phyloP scores from a whole-genome alignment of 345 rosid species.

The Hibiscus trionum region DNA sequence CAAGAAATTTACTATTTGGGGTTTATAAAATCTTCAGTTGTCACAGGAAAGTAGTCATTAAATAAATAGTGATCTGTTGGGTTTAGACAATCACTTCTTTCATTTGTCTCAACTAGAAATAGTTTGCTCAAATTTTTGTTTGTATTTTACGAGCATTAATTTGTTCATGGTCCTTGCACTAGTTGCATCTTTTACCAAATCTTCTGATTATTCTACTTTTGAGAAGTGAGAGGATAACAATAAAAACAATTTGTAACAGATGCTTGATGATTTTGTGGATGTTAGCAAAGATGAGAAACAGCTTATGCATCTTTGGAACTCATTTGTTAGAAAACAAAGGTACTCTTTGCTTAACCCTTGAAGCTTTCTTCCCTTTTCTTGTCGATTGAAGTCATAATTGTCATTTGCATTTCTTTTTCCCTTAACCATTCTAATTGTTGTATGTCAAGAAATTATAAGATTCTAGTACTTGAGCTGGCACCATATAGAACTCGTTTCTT shows the following conservation, averaged over 20 bases:
- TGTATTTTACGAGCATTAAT: not conserved
- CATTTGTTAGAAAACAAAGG: slow-evolving; percentile 81
- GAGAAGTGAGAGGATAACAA: slow-evolving; percentile 6
- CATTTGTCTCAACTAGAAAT: not conserved
- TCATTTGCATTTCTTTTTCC: not conserved
- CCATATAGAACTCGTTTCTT: slow-evolving; percentile 1
- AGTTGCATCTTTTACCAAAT: not conserved
- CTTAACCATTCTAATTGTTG: not conserved
- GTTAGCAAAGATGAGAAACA: slow-evolving; percentile 73
- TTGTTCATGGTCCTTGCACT: not conserved
- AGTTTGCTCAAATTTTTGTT: not conserved
- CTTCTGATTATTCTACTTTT: not conserved
- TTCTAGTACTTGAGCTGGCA: not conserved
- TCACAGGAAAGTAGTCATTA: not conserved
- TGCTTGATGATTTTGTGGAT: slow-evolving; percentile 96
- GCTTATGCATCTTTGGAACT: slow-evolving; percentile 88
- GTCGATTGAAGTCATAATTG: not conserved
- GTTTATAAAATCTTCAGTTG: not conserved
- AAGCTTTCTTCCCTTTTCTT: not conserved
- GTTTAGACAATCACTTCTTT: not conserved
- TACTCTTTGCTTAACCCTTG: slow-evolving; percentile 12
- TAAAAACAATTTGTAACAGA: slow-evolving; percentile 41
- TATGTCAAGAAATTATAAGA: not conserved
- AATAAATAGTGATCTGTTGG: not conserved
- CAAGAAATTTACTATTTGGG: not conserved